Evolutionary conservation across 2,329 filamentous ascomycete genomes (phyloP).

Genomic region (Magnaporthiopsis rhizophila): DNA sequence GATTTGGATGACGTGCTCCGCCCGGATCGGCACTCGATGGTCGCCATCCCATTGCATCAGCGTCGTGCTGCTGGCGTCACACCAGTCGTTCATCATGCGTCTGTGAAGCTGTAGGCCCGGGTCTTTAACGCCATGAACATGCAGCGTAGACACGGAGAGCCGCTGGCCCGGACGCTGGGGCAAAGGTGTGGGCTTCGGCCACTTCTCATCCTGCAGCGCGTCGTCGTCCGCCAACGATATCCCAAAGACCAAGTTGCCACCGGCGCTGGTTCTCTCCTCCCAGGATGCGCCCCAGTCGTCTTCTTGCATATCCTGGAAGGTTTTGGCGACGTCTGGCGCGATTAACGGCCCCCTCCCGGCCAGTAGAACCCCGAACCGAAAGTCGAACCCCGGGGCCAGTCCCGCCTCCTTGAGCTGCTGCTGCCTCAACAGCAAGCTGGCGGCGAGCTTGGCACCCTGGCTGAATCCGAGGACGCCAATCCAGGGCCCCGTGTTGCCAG

Average conservation of each 20-base stretch:
- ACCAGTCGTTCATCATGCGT: constrained; percentile 50
- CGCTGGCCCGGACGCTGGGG: constrained; percentile 29
- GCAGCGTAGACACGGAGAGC: constrained; percentile 51
- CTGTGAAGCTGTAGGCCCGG: constrained; percentile 51
- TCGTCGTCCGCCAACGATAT: no score
- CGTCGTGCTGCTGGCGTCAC: constrained; percentile 40
- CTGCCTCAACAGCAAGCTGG: constrained; percentile 43
- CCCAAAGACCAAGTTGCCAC: no score
- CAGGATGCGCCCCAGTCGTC: no score
- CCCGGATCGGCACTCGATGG: constrained; percentile 64
- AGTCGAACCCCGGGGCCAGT: not conserved
- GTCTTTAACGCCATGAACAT: constrained; percentile 59
- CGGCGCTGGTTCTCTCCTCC: no score
- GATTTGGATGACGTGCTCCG: constrained; percentile 42
- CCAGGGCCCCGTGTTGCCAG: constrained; percentile 46
- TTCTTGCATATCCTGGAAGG: no score
- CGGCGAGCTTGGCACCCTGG: constrained; percentile 55
- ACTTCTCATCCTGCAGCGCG: no score
- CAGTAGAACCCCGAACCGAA: constrained; percentile 25
- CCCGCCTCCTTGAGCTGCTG: not conserved
- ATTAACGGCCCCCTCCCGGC: constrained; percentile 21
- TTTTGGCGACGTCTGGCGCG: not conserved
- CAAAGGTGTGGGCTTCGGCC: constrained; percentile 3
- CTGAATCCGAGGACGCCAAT: constrained; percentile 58
- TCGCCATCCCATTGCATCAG: constrained; percentile 66